Base-by-base conservation (phyloP, 2,329 filamentous ascomycete genomes). In the Colletotrichum karsti region DNA sequence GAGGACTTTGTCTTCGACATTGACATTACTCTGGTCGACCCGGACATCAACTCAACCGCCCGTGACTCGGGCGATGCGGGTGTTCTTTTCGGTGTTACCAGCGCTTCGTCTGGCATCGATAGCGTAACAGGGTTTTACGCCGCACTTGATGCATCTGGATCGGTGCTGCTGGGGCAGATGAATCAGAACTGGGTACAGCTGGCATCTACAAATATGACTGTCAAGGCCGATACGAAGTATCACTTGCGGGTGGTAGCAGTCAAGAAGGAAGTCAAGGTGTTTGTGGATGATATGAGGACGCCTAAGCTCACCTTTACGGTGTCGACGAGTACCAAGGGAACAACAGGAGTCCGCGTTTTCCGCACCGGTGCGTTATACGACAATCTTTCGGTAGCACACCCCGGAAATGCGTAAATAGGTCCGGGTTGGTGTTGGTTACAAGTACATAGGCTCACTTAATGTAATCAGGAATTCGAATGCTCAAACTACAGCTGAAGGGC, bases 11-110 rank as follows among this genome's bases (percentile, higher is more conserved):
- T 76, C 10, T 77, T 76, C 46, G 73, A 78, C 7, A 78, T 73
- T 2, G 75, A 76, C 10, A 60, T 80, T 18, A 68, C 72, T n/a
- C 44, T 65, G 0, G 51, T 57, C 7, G 30, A 57, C 4, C 41
- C 54, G 7, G 53, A 50, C 18, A 22, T 58, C 7, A 44, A 22
- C n/a, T 20, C 41, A 28, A 58, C 37, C n/a, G 60, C 56, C 2
- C 39, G 20, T 1, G 67, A 69, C 13, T 46, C 39, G 22, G 73
- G 74, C 3, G 71, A 78, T 28, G 79, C 78, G 1, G 78, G 78
- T 2, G 69, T 82, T 5, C 51, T 81, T 24, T 82, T 82, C 70
- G 76, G 79, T n/a, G 77, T 75, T 5, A 69, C 72, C 5, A 66
- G 72, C 2, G 59, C 73, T 0, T 64, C 64, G 0, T 35, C 55